Base-by-base conservation (phyloP, 768 basidiomycete genomes). In the Trametes villosa region DNA sequence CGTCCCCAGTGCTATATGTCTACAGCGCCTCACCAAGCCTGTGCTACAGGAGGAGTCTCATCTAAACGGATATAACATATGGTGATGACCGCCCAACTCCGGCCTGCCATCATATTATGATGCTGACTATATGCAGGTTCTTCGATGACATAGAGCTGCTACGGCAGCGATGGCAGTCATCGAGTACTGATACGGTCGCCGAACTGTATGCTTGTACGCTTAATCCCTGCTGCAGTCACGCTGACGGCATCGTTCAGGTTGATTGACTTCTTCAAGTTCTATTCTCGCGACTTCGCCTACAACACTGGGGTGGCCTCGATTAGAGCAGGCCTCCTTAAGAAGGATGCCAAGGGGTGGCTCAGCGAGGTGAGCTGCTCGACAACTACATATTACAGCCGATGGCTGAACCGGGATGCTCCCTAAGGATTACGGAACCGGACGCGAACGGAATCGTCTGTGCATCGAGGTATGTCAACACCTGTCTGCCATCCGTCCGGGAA, bases 201-300 rank as follows among this genome's bases (percentile, higher is more conserved):
- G 94, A 98, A 74, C 78, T 99, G 93, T 80, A 26, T 18, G 5
- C 12, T 54, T 22, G 38, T 22, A 47, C 24, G n/a, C 50, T 44
- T 34, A 44, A 40, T 24, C 18, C 34, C 17, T 36, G 49, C 47
- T 52, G 8, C 53, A 34, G 63, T 59, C 53, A 62, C n/a, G 17
- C 18, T n/a, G n/a, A n/a, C n/a, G n/a, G 15, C 42, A 31, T 44
- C 27, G 38, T 26, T 29, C 34, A 97, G 95, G 70, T 79, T 99
- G 75, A 93, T 97, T 71, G 96, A 98, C 74, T 98, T 99, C 75
- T 99, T 96, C 83, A 90, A 91, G 67, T 98, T 94, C 74, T 99
- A 90, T 77, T 88, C 94, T 50, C 88, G 94, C 59, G 94, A 96
- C 72, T 99, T 98, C 76, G 77, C 82, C 50, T 99, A 96, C 77